A percentile compares a stretch with the other conserved stretches of the same genome.
These are phyloP conservation scores for Eimeria praecox DNA, from an alignment of 169 alveolate genomes.

Conservation along the genomic window DNA sequence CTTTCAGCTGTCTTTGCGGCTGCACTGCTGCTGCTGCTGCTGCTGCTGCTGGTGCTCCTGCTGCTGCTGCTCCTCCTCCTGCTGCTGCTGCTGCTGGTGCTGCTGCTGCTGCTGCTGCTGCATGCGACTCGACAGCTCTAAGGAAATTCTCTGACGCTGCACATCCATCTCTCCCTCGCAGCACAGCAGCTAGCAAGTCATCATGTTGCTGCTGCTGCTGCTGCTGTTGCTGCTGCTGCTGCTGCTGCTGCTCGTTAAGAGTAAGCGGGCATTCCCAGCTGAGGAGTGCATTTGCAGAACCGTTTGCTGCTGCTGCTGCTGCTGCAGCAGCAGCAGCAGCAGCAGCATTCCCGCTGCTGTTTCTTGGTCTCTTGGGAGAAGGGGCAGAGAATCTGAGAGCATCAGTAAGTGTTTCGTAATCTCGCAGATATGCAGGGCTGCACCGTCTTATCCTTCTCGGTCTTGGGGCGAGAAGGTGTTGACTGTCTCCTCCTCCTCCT, in stretches of 20 bases:
- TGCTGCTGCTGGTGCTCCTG: neutral
- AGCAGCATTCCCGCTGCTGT: neutral
- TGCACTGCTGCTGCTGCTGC: neutral
- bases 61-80: too few species aligned
- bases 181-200: neutral
- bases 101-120: neutral
- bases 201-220: slow-evolving; percentile 51
- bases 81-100: slow-evolving; percentile 6
- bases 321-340: slow-evolving; percentile 28
- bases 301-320: slow-evolving; percentile 36
- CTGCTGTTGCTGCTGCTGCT: slow-evolving; percentile 63
- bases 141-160: neutral
- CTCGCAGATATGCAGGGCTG: slow-evolving; percentile 8
- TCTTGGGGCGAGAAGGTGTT: neutral
- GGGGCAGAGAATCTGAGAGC: neutral
- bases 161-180: neutral
- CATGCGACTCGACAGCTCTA: neutral
- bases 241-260: slow-evolving; percentile 10
- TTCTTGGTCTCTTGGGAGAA: neutral
- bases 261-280: neutral
- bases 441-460: neutral
- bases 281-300: neutral
- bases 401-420: slow-evolving; percentile 3
- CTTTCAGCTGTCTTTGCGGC: neutral
- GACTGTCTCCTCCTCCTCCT: neutral